A percentile compares a stretch with the other conserved stretches of the same genome.
phyloP scores from a whole-genome alignment of 257 asterid species.

The Fraxinus pennsylvanica region DNA sequence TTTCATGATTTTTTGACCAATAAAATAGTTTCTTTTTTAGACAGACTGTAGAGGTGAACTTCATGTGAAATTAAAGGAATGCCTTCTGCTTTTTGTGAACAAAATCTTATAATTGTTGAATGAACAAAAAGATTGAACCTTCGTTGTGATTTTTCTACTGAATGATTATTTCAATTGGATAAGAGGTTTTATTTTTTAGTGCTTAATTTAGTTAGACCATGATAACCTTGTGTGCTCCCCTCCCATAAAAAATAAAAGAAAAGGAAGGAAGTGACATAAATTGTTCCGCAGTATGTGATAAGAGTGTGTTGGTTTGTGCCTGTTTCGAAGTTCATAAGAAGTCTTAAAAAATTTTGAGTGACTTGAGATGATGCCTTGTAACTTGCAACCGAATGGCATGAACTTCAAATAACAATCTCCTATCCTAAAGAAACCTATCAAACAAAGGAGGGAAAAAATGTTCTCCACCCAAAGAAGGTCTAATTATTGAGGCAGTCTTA shows the following conservation, averaged over 20 bases:
- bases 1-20: constrained; percentile 15
- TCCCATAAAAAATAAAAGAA: neutral
- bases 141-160: neutral
- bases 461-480: constrained; percentile 9
- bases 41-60: neutral
- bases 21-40: constrained; percentile 3
- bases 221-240: neutral
- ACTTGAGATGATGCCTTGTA: neutral
- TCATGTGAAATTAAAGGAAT: neutral
- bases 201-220: neutral
- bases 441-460: neutral
- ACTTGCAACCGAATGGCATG: constrained; percentile 10
- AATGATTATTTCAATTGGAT: neutral
- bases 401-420: neutral
- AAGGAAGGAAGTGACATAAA: neutral
- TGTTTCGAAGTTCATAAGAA: neutral
- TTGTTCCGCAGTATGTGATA: neutral
- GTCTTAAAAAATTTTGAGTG: constrained; percentile 5
- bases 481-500: neutral
- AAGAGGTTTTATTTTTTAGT: neutral
- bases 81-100: constrained; percentile 7
- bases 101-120: constrained; percentile 13
- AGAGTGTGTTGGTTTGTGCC: neutral
- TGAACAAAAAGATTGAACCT: neutral
- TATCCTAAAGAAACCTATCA: neutral